These are phyloP conservation scores for Chlorella ohadii DNA, from an alignment of 139 green algal genomes.

Conservation along the genomic window DNA sequence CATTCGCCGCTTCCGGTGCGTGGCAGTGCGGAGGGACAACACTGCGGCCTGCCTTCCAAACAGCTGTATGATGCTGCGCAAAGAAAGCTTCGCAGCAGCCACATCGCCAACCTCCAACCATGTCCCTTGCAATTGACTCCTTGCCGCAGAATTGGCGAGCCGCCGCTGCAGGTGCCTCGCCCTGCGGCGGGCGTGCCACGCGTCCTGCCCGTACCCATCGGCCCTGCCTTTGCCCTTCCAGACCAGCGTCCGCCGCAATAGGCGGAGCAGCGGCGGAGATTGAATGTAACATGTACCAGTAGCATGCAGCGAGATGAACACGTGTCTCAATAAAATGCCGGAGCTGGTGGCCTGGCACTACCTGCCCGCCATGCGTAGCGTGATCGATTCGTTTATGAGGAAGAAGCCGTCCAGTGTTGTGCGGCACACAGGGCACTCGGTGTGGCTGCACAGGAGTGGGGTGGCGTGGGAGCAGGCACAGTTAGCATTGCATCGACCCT, in stretches of 20 bases:
- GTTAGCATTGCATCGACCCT: too few species aligned
- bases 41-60: too few species aligned
- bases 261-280: background rate
- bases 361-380: background rate
- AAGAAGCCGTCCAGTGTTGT: background rate
- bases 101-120: too few species aligned
- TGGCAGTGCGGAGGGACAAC: background rate
- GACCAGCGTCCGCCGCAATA: background rate
- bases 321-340: too few species aligned
- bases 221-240: background rate
- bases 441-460: constrained; percentile 2
- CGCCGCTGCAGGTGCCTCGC: constrained; percentile 58
- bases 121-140: too few species aligned
- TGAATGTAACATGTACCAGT: too few species aligned
- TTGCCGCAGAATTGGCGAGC: constrained; percentile 41
- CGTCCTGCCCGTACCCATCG: constrained; percentile 59
- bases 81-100: too few species aligned
- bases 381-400: background rate
- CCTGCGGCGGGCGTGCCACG: constrained; percentile 43
- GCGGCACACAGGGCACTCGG: constrained; percentile 20
- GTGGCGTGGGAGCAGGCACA: background rate
- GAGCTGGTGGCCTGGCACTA: too few species aligned
- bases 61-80: too few species aligned
- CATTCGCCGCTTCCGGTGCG: constrained; percentile 67
- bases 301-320: too few species aligned